Conservation (phyloP, 2,329 filamentous ascomycete species). For the Neurospora crassa region DNA sequence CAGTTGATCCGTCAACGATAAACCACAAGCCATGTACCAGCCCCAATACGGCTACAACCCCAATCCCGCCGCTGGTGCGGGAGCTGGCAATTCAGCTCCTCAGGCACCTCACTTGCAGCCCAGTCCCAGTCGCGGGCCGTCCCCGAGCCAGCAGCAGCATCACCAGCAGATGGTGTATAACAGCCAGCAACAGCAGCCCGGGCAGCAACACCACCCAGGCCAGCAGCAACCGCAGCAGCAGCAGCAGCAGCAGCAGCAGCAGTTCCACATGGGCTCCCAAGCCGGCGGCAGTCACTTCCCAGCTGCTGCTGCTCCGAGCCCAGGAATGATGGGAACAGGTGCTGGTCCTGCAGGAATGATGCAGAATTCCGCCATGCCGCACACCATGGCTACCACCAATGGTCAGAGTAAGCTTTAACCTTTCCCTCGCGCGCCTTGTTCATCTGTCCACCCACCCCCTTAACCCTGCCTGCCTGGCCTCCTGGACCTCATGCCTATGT, state of each 20-base stretch:
- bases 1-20: constrained; percentile 7
- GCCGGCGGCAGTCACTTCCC: constrained; percentile 30
- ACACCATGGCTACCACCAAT: constrained; percentile 42
- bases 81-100: constrained; percentile 32
- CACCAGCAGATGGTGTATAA: constrained; percentile 48
- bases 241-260: constrained; percentile 28
- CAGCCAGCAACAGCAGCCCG: constrained; percentile 38
- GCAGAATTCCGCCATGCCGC: constrained; percentile 50
- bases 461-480: constrained; percentile 2
- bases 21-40: constrained; percentile 39
- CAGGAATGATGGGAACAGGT: constrained; percentile 46
- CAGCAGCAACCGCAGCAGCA: constrained; percentile 38
- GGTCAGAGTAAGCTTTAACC: constrained; percentile 45
- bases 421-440: constrained; percentile 18
- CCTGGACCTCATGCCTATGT: constrained; percentile 4
- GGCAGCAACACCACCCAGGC: constrained; percentile 33
- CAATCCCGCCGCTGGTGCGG: constrained; percentile 28
- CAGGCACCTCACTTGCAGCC: constrained; percentile 31
- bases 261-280: constrained; percentile 44
- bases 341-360: constrained; percentile 50
- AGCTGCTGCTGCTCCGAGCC: constrained; percentile 36
- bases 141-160: constrained; percentile 10
- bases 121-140: constrained; percentile 18
- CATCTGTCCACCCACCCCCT: constrained; percentile 12
- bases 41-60: constrained; percentile 42